Evolutionary conservation across 2,329 filamentous ascomycete genomes (phyloP).

Genomic region (Phyllosticta paracitricarpa): DNA sequence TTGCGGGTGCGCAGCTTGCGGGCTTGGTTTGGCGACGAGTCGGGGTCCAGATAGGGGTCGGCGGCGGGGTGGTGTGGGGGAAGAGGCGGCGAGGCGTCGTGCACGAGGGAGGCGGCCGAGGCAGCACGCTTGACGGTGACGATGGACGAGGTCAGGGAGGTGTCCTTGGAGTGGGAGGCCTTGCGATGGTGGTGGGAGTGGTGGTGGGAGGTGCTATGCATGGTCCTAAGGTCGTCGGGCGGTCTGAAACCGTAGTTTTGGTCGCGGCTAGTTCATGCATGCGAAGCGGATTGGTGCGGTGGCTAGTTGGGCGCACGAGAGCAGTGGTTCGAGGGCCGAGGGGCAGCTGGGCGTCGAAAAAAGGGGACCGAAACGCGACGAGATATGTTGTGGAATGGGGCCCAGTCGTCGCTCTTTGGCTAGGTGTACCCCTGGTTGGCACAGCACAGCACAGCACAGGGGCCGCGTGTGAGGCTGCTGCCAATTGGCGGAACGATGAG

Average conservation of each 20-base stretch:
- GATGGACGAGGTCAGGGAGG: slow-evolving; percentile 31
- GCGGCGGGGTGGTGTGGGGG: slow-evolving; percentile 1
- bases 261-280: slow-evolving; percentile 11
- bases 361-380: background rate
- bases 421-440: background rate
- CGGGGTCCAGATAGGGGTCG: slow-evolving; percentile 5
- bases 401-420: background rate
- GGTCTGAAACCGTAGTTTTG: slow-evolving; percentile 10
- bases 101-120: slow-evolving; percentile 20
- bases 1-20: slow-evolving; percentile 1
- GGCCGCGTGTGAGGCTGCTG: background rate
- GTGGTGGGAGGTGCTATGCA: slow-evolving; percentile 12
- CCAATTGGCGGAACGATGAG: background rate
- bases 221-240: slow-evolving; percentile 17
- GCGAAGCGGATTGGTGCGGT: slow-evolving; percentile 5
- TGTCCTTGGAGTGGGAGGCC: slow-evolving; percentile 33
- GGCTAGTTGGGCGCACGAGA: slow-evolving; percentile 3
- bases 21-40: slow-evolving; percentile 1
- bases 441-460: background rate
- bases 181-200: slow-evolving; percentile 16
- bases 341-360: slow-evolving; percentile 1
- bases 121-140: slow-evolving; percentile 33
- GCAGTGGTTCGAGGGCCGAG: slow-evolving; percentile 5
- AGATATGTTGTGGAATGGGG: background rate
- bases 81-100: slow-evolving; percentile 8